Evolutionary conservation across 2,329 filamentous ascomycete genomes (phyloP), one percentile per base, ranked within the genome.

Genomic region (Diaporthe vaccinii): DNA sequence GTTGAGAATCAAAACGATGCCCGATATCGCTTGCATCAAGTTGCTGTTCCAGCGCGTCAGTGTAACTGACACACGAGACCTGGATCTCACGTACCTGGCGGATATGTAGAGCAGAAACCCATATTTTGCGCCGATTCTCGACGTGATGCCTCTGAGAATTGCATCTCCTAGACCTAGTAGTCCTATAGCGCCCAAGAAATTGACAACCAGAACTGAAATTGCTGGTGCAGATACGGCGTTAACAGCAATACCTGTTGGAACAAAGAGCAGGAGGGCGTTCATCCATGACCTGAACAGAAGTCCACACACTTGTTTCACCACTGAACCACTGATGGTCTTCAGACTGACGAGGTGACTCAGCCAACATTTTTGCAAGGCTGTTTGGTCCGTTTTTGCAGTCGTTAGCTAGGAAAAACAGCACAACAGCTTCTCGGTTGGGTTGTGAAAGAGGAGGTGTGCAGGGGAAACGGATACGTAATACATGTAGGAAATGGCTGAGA

Each of bases 231-330:
- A 34, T 10, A 34, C 12, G 6, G n/a, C n/a, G 25, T 59, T 59
- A n/a, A 71, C 39, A 28, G 39, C 39, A 17, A 71, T 36, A 22
- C 68, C 68, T 20, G 31, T n/a, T 34, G 68, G 68, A 14, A 71
- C 68, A 44, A 39, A 71, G 25, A 55, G 53, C 12, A 71, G 53
- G 41, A 71, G 68, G 25, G n/a, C 14, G 25, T 59, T 71, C n/a
- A 46, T 28, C 68, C 68, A 71, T 0, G 68, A 71, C 6, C 51
- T 39, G 53, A 20, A 39, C n/a, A 71, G 15, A 17, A 46, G 6
- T 1, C 25, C 57, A 31, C 12, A 46, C 5, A 71, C 31, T 31
- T 71, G 39, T 28, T 59, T 41, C 36, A 17, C 62, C 39, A 28
- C 20, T 36, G 62, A 44, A 7, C 7, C 10, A 2, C 20, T 22